Base-by-base conservation (phyloP, 768 basidiomycete species). In the Mycena alexandri region DNA sequence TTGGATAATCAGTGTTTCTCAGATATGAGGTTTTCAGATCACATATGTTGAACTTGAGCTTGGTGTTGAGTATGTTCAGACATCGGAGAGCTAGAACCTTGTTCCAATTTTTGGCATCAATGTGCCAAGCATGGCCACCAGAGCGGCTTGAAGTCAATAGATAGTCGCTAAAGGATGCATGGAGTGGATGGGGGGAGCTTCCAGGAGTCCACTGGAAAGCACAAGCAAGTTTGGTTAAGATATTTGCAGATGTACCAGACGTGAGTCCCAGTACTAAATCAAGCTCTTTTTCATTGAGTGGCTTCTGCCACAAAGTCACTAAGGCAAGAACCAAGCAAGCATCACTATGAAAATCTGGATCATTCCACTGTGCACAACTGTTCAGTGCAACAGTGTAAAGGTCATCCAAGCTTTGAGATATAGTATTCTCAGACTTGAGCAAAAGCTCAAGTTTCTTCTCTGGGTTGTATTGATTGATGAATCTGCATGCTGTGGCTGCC, bases 21-120 rank as follows among this genome's bases (percentile, higher is more conserved):
- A 54, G n/a, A 54, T 54, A 38, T 21, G 52, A 54, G 52, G 6
- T 38, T 22, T 36, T 13, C 19, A 54, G n/a, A 0, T 22, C n/a
- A 22, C 52, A 54, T 4, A 54, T 54, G 34, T 54, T 54, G 52
- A 54, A 54, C 22, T 14, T n/a, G n/a, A 54, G 52, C 19, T 54
- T 10, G n/a, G 19, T 21, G 14, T 54, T 21, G 13, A 54, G 52
- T 6, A 38, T 38, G 12, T 38, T n/a, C 10, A 54, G 36, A 38
- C 52, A 54, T 21, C 14, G 7, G 1, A 36, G 34, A 12, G 52
- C 52, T 41, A 54, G 11, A n/a, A 21, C 9, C 13, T 10, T 12
- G 22, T 38, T n/a, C 19, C 19, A 11, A 22, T 0, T 0, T 21
- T 12, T 12, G n/a, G n/a, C 12, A 38, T 54, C 19, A 22, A 54